These are phyloP conservation scores for Syzygium jambos DNA, from an alignment of 345 rosid species.

Conservation along the genomic window DNA sequence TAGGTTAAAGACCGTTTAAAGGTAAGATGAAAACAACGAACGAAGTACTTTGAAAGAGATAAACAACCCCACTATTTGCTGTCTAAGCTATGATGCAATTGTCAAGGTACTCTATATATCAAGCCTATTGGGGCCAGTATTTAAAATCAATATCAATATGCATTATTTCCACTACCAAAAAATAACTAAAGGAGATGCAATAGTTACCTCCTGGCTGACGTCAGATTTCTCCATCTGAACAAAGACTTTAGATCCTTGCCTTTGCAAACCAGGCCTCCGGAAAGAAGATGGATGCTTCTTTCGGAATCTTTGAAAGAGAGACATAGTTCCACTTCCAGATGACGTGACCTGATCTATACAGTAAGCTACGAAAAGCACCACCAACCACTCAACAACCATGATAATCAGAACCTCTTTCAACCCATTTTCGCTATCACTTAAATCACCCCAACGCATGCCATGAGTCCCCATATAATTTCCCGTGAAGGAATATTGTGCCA, in stretches of 20 bases:
- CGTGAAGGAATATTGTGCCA: constrained; percentile 40
- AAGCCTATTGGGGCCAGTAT: background rate
- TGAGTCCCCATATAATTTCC: constrained; percentile 38
- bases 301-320: constrained; percentile 29
- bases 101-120: background rate
- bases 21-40: background rate
- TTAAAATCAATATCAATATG: background rate
- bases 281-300: constrained; percentile 26
- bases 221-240: constrained; percentile 70
- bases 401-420: constrained; percentile 54
- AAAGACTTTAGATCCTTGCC: constrained; percentile 53
- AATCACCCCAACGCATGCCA: constrained; percentile 74
- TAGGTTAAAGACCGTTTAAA: background rate
- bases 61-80: background rate
- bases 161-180: background rate
- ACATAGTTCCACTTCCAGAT: constrained; percentile 45
- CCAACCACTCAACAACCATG: constrained; percentile 66
- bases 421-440: constrained; percentile 47
- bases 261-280: constrained; percentile 44
- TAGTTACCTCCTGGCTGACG: constrained; percentile 66
- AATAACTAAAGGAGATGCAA: background rate
- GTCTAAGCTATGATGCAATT: background rate
- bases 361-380: constrained; percentile 52
- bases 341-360: constrained; percentile 55
- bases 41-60: background rate